Base-by-base conservation (phyloP, 2,329 filamentous ascomycete genomes). In the Neonectria ditissima region DNA sequence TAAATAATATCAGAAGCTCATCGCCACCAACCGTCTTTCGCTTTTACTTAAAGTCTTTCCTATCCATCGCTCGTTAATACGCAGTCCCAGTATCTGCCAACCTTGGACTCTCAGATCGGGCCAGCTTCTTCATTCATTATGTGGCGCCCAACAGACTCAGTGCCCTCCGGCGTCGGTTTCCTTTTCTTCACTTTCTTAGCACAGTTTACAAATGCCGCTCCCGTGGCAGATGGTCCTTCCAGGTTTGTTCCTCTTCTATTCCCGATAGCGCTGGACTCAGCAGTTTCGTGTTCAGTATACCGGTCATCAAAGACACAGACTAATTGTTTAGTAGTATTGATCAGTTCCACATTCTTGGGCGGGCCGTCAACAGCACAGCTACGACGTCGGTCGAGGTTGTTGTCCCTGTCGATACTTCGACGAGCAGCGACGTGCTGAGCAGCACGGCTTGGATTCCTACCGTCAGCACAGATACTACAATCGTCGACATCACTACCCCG, bases 121-220 rank as follows among this genome's bases (percentile, higher is more conserved):
- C 8, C 45, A 51, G 59, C 62, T 55, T 65, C 62, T 58, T 63
- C 62, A 55, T 45, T 63, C 62, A 5, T 65, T 63, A 65, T 65
- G 59, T 59, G 52, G 62, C 59, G 59, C 59, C 50, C 59, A 39
- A 59, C 54, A 65, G 41, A 54, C 54, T 63, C 54, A 47, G 48
- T 55, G 53, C 48, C 62, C 0, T 39, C 56, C 51, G 62, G 62
- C 59, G 44, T 59, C 14, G 51, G 48, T 50, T 65, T 58, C 59
- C 62, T 65, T 48, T 34, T 63, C 50, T 63, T 65, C 48, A 63
- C 53, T 59, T 24, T 63, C 10, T 59, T 13, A 41, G 28, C 59
- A 18, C 22, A 59, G 34, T 24, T 65, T 1, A 8, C 62, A 39
- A 63, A 53, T 55, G 62, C 62, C 16, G 51, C 28, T 43, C 20